These are phyloP conservation scores for Penicillium sumatraense DNA, from an alignment of 2,329 filamentous ascomycete genomes.

Conservation along the genomic window DNA sequence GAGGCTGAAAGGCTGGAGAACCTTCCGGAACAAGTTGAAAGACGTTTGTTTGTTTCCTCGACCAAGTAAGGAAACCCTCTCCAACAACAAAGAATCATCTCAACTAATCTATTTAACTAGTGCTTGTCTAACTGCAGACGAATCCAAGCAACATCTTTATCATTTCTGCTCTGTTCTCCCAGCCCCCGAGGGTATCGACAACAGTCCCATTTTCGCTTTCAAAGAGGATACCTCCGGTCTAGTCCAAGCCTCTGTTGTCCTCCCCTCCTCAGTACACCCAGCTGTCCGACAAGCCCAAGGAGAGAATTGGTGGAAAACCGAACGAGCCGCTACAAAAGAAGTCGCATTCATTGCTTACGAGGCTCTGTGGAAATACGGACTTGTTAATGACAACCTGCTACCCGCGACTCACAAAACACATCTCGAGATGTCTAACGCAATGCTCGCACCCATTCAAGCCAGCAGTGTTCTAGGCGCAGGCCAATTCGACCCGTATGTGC, in stretches of 20 bases:
- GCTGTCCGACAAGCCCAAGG: slow-evolving; percentile 61
- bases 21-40: slow-evolving; percentile 42
- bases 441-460: slow-evolving; percentile 5
- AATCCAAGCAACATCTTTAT: slow-evolving; percentile 74
- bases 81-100: no score
- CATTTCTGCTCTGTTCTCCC: slow-evolving; percentile 76
- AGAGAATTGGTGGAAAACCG: slow-evolving; percentile 66
- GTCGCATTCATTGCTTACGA: slow-evolving; percentile 81
- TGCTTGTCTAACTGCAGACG: slow-evolving; percentile 72
- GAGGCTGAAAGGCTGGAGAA: slow-evolving; percentile 57
- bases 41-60: slow-evolving; percentile 46
- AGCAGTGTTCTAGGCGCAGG: slow-evolving; percentile 7
- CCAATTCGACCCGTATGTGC: slow-evolving; percentile 37
- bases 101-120: slow-evolving; percentile 38
- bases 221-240: slow-evolving; percentile 23
- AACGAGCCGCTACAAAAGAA: slow-evolving; percentile 76
- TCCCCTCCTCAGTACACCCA: slow-evolving; percentile 73
- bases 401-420: slow-evolving; percentile 54
- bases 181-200: slow-evolving; percentile 62
- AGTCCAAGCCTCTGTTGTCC: slow-evolving; percentile 62
- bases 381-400: slow-evolving; percentile 79
- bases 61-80: no score
- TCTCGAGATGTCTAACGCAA: slow-evolving; percentile 22
- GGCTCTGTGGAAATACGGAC: slow-evolving; percentile 68
- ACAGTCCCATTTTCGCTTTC: slow-evolving; percentile 66